Base-by-base conservation (phyloP, 1,139 yeast genomes). In the Hemisphaericaspora lyxosophila region DNA sequence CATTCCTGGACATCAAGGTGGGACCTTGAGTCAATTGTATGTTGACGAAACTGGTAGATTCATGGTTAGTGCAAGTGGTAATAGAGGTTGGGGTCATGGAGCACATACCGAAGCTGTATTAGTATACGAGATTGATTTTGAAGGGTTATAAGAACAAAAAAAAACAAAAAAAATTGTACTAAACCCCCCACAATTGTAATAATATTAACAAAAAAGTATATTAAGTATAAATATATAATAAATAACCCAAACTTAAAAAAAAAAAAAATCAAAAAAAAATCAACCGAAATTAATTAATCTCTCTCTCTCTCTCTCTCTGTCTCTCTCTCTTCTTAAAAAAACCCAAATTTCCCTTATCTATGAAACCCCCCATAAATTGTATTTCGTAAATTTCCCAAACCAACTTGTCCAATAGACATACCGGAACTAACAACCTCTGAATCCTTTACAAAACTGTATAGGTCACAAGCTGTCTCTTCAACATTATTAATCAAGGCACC, bases 61-160 rank as follows among this genome's bases (percentile, higher is more conserved):
- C 58, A 73, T 92, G 81, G 78, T 90, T 11, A 84, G 96, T 54
- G 83, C 97, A 1, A 85, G 96, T 60, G 98, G 98, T 6, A 87
- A 85, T 49, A 75, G 97, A 54, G 98, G 98, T 4, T 90, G 97
- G 97, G 77, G 76, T 1, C 92, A 85, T 53, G 86, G 95, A 3
- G 64, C 70, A 24, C 76, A 82, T 29, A 85, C 95, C 0, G 98
- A 92, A 45, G 76, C 82, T 20, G 85, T 86, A 6, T 73, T 89
- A 51, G 71, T 89, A 29, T 90, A 89, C 58, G 95, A 89, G 55
- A 81, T 90, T 29, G 75, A 70, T 38, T 64, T 62, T 45, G 67
- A 58, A 34, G 50, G 42, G 25, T 17, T 22, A 20, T 31, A 41
- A 23, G 27, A 23, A 16, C 24, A 7, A 11, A 23, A 23, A 24